Evolutionary conservation across 208 protist species (phyloP), one percentile per base, ranked within the genome.

Genomic region (Acanthamoeba royreba): DNA sequence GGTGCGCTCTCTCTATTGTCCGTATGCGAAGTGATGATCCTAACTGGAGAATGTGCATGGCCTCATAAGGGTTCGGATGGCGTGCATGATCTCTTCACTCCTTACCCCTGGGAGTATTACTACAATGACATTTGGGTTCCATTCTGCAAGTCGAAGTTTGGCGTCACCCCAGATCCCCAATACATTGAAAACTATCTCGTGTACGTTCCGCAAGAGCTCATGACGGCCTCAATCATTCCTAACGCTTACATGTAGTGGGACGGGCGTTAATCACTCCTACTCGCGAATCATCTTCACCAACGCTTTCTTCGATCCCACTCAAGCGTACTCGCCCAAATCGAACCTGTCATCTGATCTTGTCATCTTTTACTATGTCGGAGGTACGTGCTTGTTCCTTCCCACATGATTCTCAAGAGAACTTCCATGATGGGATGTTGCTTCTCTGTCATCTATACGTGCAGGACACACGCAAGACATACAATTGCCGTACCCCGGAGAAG

Each of bases 21-120:
- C 49, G 19, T 19, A 25, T 9, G n/a, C n/a, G n/a, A n/a, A 19
- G 13, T 19, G 49, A 9, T 19, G 19, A 19, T 19, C 9, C 49
- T 19, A 55, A 19, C 49, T 19, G 19, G 49, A 9, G 49, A 55
- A 19, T 55, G 9, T 55, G 49, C 9, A 25, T 55, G 49, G 49
- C 19, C 49, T 9, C 49, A 55, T 15, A 2, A 77, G 31, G 86
- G 69, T 5, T 17, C 89, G 1, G 96, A 96, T 58, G 94, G 85
- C 15, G 42, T 79, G 42, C 85, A 85, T 46, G 96, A 97, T 40
- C 87, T 96, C 92, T 96, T 96, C 89, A 63, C 58, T 15, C 31
- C 43, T 25, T 8, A 35, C 11, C 28, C 42, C 8, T 95, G 45
- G 8, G 35, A 79, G 3, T 17, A 69, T 5, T 13, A 42, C 33